These are phyloP conservation scores for Boletus rex-veris DNA, from an alignment of 768 basidiomycete genomes.

Conservation along the genomic window DNA sequence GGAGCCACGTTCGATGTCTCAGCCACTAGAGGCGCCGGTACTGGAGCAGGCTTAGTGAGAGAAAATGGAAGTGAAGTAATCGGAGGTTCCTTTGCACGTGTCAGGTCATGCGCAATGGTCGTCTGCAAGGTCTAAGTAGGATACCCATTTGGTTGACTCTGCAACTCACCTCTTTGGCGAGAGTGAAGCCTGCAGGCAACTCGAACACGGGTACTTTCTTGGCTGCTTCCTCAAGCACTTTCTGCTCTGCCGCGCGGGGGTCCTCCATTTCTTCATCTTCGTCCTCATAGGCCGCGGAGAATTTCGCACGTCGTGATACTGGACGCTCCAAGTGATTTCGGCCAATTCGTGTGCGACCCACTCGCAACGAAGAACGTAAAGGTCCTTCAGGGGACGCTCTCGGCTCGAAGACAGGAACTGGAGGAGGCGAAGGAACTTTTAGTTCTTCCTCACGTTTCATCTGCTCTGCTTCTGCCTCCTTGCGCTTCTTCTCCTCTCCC, in stretches of 20 bases:
- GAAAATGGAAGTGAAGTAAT: slow-evolving; percentile 64
- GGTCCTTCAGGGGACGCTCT: slow-evolving; percentile 18
- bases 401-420: slow-evolving; percentile 20
- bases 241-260: slow-evolving; percentile 41
- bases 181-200: slow-evolving; percentile 61
- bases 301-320: slow-evolving; percentile 47
- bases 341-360: slow-evolving; percentile 55
- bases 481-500: slow-evolving; percentile 23
- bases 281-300: slow-evolving; percentile 62
- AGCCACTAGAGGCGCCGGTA: slow-evolving; percentile 6
- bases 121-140: slow-evolving; percentile 23
- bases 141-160: background rate
- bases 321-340: slow-evolving; percentile 64
- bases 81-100: slow-evolving; percentile 61
- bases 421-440: slow-evolving; percentile 14
- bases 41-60: slow-evolving; percentile 38
- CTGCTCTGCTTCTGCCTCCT: slow-evolving; percentile 19
- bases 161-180: slow-evolving; percentile 55
- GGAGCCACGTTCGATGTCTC: slow-evolving; percentile 17
- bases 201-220: slow-evolving; percentile 56
- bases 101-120: slow-evolving; percentile 38
- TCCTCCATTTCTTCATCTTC: slow-evolving; percentile 43
- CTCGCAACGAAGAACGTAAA: slow-evolving; percentile 53
- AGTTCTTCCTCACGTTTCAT: slow-evolving; percentile 17
- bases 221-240: slow-evolving; percentile 51